Evolutionary conservation across 2,329 filamentous ascomycete species (phyloP).

Genomic region (Colletotrichum siamense): DNA sequence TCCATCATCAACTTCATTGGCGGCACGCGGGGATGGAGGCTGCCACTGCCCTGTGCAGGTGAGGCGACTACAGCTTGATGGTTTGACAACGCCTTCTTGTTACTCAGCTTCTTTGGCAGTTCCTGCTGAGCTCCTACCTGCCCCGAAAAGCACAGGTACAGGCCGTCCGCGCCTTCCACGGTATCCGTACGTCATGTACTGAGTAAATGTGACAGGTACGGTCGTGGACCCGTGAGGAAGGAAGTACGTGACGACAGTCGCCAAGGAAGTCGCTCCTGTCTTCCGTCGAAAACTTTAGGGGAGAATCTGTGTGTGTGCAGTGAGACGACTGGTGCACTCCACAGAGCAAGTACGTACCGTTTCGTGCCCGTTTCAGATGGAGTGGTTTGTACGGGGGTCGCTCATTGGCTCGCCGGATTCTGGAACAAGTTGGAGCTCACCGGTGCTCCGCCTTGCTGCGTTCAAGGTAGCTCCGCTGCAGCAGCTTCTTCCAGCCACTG

Average conservation of each 20-base stretch:
- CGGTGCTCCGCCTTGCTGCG: conserved; percentile 1
- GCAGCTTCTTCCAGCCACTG: neutral
- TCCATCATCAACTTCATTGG: neutral
- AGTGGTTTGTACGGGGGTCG: neutral
- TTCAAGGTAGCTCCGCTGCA: neutral
- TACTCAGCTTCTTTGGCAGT: neutral
- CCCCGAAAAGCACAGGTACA: neutral
- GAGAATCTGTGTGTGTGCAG: neutral
- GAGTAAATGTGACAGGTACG: neutral
- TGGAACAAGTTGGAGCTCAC: conserved; percentile 8
- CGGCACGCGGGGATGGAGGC: neutral
- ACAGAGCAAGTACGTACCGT: neutral
- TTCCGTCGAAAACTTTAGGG: neutral
- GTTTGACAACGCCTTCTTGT: neutral
- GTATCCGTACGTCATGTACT: neutral
- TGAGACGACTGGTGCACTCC: neutral
- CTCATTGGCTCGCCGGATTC: conserved; percentile 15
- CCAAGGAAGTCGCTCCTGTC: neutral
- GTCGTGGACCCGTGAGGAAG: neutral
- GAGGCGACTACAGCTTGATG: neutral
- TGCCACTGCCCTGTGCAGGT: neutral
- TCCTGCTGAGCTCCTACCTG: neutral
- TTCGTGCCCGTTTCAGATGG: conserved; percentile 19
- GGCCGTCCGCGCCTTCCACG: neutral
- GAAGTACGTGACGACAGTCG: neutral